Evolutionary conservation across 2,329 filamentous ascomycete species (phyloP).

Genomic region (Teratosphaeria destructans): DNA sequence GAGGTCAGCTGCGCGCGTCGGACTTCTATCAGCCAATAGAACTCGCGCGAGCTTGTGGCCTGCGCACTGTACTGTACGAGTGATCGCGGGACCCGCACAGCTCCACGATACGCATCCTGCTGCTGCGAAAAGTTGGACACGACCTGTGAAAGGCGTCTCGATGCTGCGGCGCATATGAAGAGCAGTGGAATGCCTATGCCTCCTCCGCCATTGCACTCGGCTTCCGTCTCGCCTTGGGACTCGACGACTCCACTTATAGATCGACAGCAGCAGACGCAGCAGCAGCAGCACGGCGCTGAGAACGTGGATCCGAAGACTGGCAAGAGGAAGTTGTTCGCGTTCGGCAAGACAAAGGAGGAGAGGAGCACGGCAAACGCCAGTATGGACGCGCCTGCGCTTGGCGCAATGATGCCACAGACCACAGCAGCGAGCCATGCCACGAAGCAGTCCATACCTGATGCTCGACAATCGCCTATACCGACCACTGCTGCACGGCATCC

Average conservation of each 20-base stretch:
- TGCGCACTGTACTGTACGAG: background rate
- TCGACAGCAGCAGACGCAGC: background rate
- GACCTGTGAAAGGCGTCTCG: background rate
- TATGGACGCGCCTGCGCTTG: constrained; percentile 1
- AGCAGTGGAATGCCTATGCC: background rate
- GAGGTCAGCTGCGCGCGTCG: background rate
- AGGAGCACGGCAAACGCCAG: background rate
- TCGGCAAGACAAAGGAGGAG: constrained; percentile 12
- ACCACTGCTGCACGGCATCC: constrained; percentile 17
- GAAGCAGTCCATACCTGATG: constrained; percentile 3
- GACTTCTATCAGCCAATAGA: background rate
- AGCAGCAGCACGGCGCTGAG: background rate
- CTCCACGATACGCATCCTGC: background rate
- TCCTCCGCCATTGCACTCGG: background rate
- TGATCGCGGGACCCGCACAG: background rate
- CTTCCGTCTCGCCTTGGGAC: constrained; percentile 5
- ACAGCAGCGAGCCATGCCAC: constrained; percentile 4
- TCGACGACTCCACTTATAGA: constrained; percentile 5
- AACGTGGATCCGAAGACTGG: constrained; percentile 11
- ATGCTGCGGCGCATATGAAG: background rate
- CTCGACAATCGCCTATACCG: constrained; percentile 9
- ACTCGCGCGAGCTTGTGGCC: background rate
- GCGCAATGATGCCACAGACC: constrained; percentile 6
- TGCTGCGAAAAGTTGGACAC: background rate
- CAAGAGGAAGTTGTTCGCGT: constrained; percentile 12